Conservation (phyloP, 495 filamentous ascomycete species). For the Tuber melanosporum region DNA sequence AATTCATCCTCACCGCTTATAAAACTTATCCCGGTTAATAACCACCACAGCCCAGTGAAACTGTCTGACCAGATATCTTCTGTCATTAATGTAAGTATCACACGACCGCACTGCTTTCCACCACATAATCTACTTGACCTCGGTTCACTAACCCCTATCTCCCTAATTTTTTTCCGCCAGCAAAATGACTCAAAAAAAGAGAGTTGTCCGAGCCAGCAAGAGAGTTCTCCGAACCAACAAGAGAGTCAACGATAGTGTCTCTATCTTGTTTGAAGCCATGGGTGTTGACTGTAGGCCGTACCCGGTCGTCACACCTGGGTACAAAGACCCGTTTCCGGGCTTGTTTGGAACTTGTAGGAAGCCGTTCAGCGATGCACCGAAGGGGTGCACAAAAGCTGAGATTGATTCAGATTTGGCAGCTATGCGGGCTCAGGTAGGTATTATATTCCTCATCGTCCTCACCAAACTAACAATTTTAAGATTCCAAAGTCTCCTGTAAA, state of each 20-base stretch:
- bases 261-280: not conserved
- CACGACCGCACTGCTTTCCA: not conserved
- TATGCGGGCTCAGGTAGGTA: not conserved
- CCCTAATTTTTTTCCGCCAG: not conserved
- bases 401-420: not conserved
- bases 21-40: not conserved
- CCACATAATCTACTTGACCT: not conserved
- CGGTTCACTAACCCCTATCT: not conserved
- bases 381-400: not conserved
- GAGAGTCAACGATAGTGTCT: not conserved
- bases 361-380: not conserved
- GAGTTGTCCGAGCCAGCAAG: not conserved
- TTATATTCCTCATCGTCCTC: not conserved
- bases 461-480: not conserved
- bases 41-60: not conserved
- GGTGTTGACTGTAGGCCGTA: not conserved
- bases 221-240: not conserved
- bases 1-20: not conserved
- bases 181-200: not conserved
- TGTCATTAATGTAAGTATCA: not conserved
- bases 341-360: not conserved
- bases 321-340: not conserved
- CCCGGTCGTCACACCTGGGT: not conserved
- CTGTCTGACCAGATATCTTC: not conserved
- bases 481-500: not conserved